Base-by-base conservation (phyloP, 2,329 filamentous ascomycete genomes). In the Aspergillus pseudoterreus region DNA sequence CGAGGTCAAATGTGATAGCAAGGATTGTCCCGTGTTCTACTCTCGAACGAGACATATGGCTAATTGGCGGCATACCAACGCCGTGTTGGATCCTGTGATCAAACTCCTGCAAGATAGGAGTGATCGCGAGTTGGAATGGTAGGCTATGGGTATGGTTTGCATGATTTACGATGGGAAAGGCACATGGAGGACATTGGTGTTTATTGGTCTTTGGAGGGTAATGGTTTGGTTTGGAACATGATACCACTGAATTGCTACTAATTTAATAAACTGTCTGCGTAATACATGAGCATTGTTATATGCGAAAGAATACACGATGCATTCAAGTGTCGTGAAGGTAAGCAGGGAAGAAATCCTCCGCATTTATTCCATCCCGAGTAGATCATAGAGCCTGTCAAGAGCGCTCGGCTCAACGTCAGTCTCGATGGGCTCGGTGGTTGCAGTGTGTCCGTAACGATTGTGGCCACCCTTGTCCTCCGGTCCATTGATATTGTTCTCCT, bases 1-100 rank as follows among this genome's bases (percentile, higher is more conserved):
- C 35, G 83, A 87, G 32, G 85, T 96, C n/a, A 78, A 72, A 38
- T 99, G 94, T 66, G 90, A 96, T 65, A 95, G 88, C 68, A 84
- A 88, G 67, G 92, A 96, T 71, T 99, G 94, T 66, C 88, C 92
- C 0, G 90, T 96, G 0, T 97, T 95, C 61, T 97, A 95, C 71
- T 69, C 71, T 4, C 60, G 74, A 36, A 73, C 66, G 4, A 66
- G 72, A 51, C 65, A 71, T 51, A 55, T 59, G 44, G 64, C 71
- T 17, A 59, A 67, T 57, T 67, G 70, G 63, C 67, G 60, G 19
- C 69, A 71, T 59, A 68, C 66, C 3, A 66, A 59, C 57, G 67
- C 67, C 10, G 58, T 65, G 14, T 52, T 76, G 50, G 63, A 58
- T 21, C 72, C 74, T 38, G 66, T 74, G 1, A 56, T 72, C 32